Evolutionary conservation across 2,329 filamentous ascomycete genomes (phyloP).

Genomic region (Rutstroemia sydowiana): DNA sequence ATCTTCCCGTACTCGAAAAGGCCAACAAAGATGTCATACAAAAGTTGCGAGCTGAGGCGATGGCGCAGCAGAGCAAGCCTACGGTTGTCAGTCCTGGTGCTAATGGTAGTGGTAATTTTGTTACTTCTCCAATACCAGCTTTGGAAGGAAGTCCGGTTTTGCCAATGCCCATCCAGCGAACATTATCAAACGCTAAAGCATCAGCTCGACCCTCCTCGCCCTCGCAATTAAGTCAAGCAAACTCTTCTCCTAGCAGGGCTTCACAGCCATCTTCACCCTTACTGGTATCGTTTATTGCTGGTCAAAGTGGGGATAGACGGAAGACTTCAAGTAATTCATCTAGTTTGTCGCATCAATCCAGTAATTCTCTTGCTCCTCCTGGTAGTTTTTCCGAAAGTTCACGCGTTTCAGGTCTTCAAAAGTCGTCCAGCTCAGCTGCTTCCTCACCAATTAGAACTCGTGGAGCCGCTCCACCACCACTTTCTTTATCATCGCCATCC

Average conservation of each 20-base stretch:
- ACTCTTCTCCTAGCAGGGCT: slow-evolving; percentile 77
- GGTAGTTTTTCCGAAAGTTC: slow-evolving; percentile 65
- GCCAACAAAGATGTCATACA: slow-evolving; percentile 99
- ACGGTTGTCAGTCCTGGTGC: slow-evolving; percentile 18
- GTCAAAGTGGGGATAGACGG: slow-evolving; percentile 70
- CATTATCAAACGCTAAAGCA: slow-evolving; percentile 74
- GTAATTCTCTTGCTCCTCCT: slow-evolving; percentile 56
- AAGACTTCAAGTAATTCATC: slow-evolving; percentile 91
- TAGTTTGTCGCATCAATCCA: slow-evolving; percentile 72
- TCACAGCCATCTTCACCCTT: slow-evolving; percentile 83
- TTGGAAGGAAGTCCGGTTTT: slow-evolving; percentile 82
- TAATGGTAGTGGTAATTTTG: slow-evolving; percentile 9
- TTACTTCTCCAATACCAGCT: slow-evolving; percentile 55
- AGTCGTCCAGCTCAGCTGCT: slow-evolving; percentile 46
- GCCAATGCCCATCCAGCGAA: slow-evolving; percentile 72
- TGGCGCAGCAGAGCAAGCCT: slow-evolving; percentile 57
- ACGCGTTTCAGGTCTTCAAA: slow-evolving; percentile 53
- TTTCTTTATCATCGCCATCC: slow-evolving; percentile 50
- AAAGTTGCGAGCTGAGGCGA: slow-evolving; percentile 84
- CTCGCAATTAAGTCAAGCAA: slow-evolving; percentile 69
- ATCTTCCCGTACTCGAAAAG: slow-evolving; percentile 90
- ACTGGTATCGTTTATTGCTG: slow-evolving; percentile 92
- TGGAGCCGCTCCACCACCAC: slow-evolving; percentile 37
- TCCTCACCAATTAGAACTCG: slow-evolving; percentile 52
- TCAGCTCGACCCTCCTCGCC: slow-evolving; percentile 78